Evolutionary conservation across 2,329 filamentous ascomycete genomes (phyloP), one percentile per base, ranked within the genome.

Genomic region (Colletotrichum sp.): DNA sequence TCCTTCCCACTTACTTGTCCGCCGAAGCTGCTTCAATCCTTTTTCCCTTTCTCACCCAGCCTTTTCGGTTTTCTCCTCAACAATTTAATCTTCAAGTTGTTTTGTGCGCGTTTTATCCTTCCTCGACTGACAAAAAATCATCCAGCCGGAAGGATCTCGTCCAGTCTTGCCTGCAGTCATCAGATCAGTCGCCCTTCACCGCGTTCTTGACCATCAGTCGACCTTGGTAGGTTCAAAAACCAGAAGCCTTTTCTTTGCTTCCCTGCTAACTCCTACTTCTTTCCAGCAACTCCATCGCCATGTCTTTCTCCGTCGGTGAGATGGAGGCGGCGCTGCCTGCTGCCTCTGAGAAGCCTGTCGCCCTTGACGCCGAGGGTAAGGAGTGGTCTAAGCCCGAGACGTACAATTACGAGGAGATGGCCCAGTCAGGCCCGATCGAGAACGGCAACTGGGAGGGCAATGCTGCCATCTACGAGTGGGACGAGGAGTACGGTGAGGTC

Each of bases 401-500:
- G 0, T 87, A 89, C 79, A 86, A 92, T 79, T 92, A 93, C 81
- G 81, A 85, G 2, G 80, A 81, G 12, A 82, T 79, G 28, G 78
- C 79, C 32, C 75, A 78, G 9, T 71, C 78, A 3, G 77, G 65
- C 8, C 64, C 74, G n/a, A 68, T 55, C n/a, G 66, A 71, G n/a
- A 16, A 30, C 18, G n/a, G 12, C 52, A 80, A 82, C 4, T 92
- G 88, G 85, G 90, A 88, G 16, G 83, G 87, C 48, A 90, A 90
- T 71, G 93, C 92, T n/a, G 85, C 82, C 0, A 88, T 94, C 58
- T 99, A 99, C 80, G 92, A 96, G 81, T 99, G 94, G 94, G 89
- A 92, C 21, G 95, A 96, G 13, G 95, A 98, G 4, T 94, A 90
- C 79, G 97, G 96, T 3, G 96, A 99, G 55, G 88, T 99, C 70